Evolutionary conservation across 176 grass and related monocot genomes (phyloP).

Genomic region (Oryza coarctata): DNA sequence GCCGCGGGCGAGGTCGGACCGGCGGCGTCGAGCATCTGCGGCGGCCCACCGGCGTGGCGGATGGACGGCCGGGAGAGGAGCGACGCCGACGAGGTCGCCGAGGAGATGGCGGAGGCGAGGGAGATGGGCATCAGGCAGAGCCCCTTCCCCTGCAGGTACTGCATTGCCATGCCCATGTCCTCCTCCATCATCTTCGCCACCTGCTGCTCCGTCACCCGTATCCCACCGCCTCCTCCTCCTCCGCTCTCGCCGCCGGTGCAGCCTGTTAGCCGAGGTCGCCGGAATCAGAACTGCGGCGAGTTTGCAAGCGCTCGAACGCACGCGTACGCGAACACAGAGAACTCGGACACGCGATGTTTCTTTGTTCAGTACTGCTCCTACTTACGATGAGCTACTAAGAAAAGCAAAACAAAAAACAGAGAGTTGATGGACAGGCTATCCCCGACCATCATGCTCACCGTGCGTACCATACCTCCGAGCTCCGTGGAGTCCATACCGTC

Average conservation of each 20-base stretch:
- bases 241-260: not conserved
- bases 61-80: constrained; percentile 42
- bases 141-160: constrained; percentile 95
- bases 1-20: not conserved
- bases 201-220: constrained; percentile 77
- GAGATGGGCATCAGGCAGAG: constrained; percentile 99
- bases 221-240: constrained; percentile 27
- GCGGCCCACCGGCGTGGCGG: not conserved
- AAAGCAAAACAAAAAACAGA: no score
- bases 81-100: constrained; percentile 56
- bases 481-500: no score
- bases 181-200: constrained; percentile 98
- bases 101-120: constrained; percentile 90
- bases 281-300: no score
- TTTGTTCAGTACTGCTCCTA: no score
- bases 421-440: no score
- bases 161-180: constrained; percentile 98
- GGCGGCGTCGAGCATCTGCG: not conserved
- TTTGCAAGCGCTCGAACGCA: no score
- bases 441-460: no score
- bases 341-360: no score
- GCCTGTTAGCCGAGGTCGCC: no score
- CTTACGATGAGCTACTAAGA: no score
- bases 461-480: no score
- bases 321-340: no score